Conservation (phyloP, 371 early-diverging fungal species). For the Mortierella sp. region DNA sequence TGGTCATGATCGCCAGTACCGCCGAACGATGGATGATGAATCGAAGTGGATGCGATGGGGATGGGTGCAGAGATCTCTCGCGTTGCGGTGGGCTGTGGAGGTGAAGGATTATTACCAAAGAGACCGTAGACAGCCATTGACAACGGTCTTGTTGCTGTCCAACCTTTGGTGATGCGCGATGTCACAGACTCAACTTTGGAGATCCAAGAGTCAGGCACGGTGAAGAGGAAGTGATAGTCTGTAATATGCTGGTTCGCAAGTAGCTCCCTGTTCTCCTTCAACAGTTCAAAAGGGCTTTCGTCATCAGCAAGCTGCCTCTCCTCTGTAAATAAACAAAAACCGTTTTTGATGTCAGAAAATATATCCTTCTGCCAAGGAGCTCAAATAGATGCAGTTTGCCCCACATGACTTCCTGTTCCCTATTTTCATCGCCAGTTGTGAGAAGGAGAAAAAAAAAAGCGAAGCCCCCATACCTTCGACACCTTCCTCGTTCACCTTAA, state of each 20-base stretch:
- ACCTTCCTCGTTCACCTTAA: conserved; percentile 34
- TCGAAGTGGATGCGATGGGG: conserved; percentile 44
- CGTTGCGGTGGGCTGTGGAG: conserved; percentile 23
- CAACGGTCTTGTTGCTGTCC: conserved; percentile 48
- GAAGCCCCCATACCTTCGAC: conserved; percentile 30
- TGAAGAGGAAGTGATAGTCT: conserved; percentile 51
- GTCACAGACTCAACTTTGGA: conserved; percentile 53
- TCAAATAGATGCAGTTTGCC: too few relatives aligned
- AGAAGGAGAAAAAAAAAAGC: background rate
- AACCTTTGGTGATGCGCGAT: conserved; percentile 44
- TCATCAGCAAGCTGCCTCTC: conserved; percentile 42
- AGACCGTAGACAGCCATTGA: conserved; percentile 55
- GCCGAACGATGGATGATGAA: conserved; percentile 43
- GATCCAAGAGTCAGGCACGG: conserved; percentile 53
- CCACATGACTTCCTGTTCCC: too few relatives aligned
- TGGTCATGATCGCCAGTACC: conserved; percentile 11
- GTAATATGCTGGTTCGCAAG: conserved; percentile 42
- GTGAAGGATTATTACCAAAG: conserved; percentile 20
- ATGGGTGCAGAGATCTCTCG: conserved; percentile 53
- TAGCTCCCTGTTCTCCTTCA: conserved; percentile 34
- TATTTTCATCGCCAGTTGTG: too few relatives aligned
- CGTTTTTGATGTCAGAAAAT: too few relatives aligned
- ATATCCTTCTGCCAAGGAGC: too few relatives aligned
- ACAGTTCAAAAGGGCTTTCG: conserved; percentile 36
- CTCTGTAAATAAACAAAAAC: conserved; percentile 10